Evolutionary conservation across 2,329 filamentous ascomycete genomes (phyloP), one percentile per base, ranked within the genome.

Genomic region (Pseudocercospora fijiensis): DNA sequence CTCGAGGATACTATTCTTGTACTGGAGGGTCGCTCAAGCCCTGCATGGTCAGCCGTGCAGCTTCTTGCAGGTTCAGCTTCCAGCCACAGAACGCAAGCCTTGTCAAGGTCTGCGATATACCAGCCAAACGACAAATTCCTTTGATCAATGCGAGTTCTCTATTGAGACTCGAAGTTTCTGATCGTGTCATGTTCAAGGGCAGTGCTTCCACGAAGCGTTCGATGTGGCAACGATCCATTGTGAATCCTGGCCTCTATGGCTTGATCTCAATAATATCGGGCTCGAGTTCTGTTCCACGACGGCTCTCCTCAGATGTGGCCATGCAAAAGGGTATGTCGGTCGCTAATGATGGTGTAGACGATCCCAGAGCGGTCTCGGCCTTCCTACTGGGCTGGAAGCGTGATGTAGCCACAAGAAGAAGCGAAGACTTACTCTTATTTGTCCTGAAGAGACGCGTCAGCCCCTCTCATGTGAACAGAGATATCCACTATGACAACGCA

Each of bases 1-100:
- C 11, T 45, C 11, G 41, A 6, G 4, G 18, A 45, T n/a, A n/a
- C 45, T 51, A 53, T 53, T 53, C 16, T n/a, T 53, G 49, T 53
- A 20, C 1, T 16, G 22, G 49, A 53, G 49, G 26, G 49, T 53
- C 26, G 49, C 49, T 28, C 49, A 53, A 8, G 4, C 26, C 8
- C 22, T 28, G 49, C 26, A 24, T 53, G 49, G 49, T 53, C 49
- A 53, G 49, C 49, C 49, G 26, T 53, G 49, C 49, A 53, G 49
- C 13, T 30, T 9, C 2, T 16, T 20, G 24, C 26, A 53, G 49
- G 1, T 53, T 28, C 22, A 53, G 49, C 49, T 53, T n/a, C 6
- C 16, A 41, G 49, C 49, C 49, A 53, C 22, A 9, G 2, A 2
- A 4, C 49, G 13, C 6, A 16, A 30, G 22, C 49, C 28, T 28